Conservation (phyloP, 2,329 filamentous ascomycete species). For the Trichophyton equinum region DNA sequence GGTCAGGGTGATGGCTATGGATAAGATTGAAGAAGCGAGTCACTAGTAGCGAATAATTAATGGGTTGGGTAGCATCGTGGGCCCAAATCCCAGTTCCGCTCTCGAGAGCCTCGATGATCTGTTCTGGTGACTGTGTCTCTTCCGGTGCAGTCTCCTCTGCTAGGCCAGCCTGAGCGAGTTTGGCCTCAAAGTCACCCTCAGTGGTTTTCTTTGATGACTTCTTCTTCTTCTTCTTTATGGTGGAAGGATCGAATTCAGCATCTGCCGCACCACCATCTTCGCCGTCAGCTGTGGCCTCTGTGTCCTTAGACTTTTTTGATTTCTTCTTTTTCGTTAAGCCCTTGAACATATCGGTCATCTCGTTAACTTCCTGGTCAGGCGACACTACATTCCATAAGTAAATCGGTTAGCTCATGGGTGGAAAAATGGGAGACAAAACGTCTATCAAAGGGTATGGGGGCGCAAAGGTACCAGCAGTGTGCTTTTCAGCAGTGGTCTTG, state of each 20-base stretch:
- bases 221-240: slow-evolving; percentile 81
- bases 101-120: slow-evolving; percentile 58
- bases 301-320: slow-evolving; percentile 47
- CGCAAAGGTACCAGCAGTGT: slow-evolving; percentile 50
- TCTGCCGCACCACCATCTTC: slow-evolving; percentile 39
- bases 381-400: slow-evolving; percentile 37
- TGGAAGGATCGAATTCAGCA: slow-evolving; percentile 51
- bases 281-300: slow-evolving; percentile 38
- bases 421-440: neutral
- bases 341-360: slow-evolving; percentile 56
- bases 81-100: slow-evolving; percentile 82
- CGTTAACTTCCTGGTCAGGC: slow-evolving; percentile 47
- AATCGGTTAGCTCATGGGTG: slow-evolving; percentile 33
- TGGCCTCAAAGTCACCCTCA: slow-evolving; percentile 53
- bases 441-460: neutral
- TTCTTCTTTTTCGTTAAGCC: slow-evolving; percentile 66
- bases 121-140: slow-evolving; percentile 44
- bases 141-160: slow-evolving; percentile 46
- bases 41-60: slow-evolving; percentile 76
- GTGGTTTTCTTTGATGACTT: slow-evolving; percentile 46
- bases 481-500: slow-evolving; percentile 70
- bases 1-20: slow-evolving; percentile 91
- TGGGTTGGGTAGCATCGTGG: slow-evolving; percentile 63
- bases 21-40: slow-evolving; percentile 89
- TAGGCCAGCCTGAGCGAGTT: slow-evolving; percentile 49